Percentiles rank a stretch among this genome's conserved stretches.
Evolutionary conservation across 2,329 filamentous ascomycete species (phyloP).

Genomic region (Sclerotinia trifoliorum): DNA sequence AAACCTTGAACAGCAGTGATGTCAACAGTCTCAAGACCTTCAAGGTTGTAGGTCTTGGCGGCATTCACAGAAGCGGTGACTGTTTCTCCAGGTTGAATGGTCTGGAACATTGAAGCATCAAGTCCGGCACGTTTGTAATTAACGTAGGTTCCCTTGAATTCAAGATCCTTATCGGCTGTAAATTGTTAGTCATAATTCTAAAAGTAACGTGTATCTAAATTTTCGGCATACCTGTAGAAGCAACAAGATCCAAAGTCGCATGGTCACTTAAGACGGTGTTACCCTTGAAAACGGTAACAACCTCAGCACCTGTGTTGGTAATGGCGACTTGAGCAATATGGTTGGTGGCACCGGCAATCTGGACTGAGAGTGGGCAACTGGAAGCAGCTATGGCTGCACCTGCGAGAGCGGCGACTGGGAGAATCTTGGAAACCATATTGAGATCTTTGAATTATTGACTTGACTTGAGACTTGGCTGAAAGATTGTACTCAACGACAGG

Average conservation of each 20-base stretch:
- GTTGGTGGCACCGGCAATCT: conserved; percentile 27
- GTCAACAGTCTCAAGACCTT: conserved; percentile 26
- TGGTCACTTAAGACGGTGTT: conserved; percentile 33
- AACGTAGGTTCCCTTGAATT: conserved; percentile 31
- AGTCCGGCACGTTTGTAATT: conserved; percentile 31
- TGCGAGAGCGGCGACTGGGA: conserved; percentile 30
- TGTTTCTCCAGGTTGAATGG: conserved; percentile 30
- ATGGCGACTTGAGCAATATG: conserved; percentile 31
- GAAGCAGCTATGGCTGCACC: conserved; percentile 29
- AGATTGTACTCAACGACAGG: background rate
- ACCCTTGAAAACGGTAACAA: conserved; percentile 33
- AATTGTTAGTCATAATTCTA: conserved; percentile 5
- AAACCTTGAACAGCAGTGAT: conserved; percentile 34
- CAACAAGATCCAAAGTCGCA: conserved; percentile 30
- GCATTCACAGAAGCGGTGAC: conserved; percentile 31
- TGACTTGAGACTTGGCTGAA: conserved; percentile 6
- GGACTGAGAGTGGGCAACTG: conserved; percentile 32
- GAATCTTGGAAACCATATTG: conserved; percentile 32
- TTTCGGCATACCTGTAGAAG: conserved; percentile 26
- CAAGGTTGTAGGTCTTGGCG: conserved; percentile 32
- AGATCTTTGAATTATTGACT: background rate
- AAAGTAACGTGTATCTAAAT: background rate
- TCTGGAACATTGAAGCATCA: conserved; percentile 28
- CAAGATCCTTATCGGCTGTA: conserved; percentile 28
- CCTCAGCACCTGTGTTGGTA: conserved; percentile 32